These are phyloP conservation scores for Cichorium intybus DNA, from an alignment of 140 eudicot genomes.

Conservation along the genomic window DNA sequence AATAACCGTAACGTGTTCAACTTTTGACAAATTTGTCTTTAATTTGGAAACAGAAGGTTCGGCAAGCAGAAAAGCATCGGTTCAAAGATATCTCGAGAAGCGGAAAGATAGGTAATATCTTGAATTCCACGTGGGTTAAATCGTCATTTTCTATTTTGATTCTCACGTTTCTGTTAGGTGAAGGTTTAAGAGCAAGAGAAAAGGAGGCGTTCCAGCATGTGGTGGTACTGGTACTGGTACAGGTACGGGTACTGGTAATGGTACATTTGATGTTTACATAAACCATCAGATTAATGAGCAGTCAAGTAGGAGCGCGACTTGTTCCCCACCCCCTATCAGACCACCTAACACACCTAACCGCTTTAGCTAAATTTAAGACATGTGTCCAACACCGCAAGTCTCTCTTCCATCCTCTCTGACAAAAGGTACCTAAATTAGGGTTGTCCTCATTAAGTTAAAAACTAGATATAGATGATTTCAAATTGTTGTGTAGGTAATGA, in stretches of 20 bases:
- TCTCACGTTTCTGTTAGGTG: slow-evolving; percentile 74
- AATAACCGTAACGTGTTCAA: neutral
- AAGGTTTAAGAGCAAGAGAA: slow-evolving; percentile 93
- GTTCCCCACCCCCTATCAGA: slow-evolving; percentile 55
- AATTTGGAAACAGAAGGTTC: slow-evolving; percentile 48
- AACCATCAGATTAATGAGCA: slow-evolving; percentile 56
- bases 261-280: slow-evolving; percentile 44
- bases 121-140: neutral
- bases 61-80: slow-evolving; percentile 81
- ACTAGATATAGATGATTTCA: too few species aligned
- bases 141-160: slow-evolving; percentile 22
- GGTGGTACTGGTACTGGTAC: too few species aligned
- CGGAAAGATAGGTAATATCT: slow-evolving; percentile 66
- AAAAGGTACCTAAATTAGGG: too few species aligned
- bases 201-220: slow-evolving; percentile 46
- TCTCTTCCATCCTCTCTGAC: slow-evolving; percentile 41
- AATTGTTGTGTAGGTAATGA: slow-evolving; percentile 15
- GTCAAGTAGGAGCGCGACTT: slow-evolving; percentile 42
- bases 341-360: slow-evolving; percentile 62
- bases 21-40: neutral
- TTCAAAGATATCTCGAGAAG: slow-evolving; percentile 82
- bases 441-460: too few species aligned
- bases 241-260: too few species aligned
- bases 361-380: slow-evolving; percentile 39
- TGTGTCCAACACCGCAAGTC: slow-evolving; percentile 34